phyloP scores from a whole-genome alignment of 1,284 basidiomycete genomes.

The Trametes pubescens region DNA sequence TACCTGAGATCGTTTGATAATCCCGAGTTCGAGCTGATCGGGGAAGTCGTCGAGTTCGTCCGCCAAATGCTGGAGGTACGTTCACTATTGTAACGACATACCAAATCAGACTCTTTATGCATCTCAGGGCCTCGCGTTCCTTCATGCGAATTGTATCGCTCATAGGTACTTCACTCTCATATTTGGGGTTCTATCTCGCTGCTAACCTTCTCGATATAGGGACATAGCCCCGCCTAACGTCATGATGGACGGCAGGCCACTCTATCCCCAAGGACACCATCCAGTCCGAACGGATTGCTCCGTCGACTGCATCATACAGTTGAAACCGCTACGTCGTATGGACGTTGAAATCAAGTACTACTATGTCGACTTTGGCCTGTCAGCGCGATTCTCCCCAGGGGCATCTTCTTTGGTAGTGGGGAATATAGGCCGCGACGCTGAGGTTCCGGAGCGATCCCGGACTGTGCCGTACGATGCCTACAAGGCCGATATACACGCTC shows the following conservation, averaged over 20 bases:
- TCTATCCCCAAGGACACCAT: slow-evolving; percentile 40
- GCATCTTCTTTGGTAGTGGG: slow-evolving; percentile 23
- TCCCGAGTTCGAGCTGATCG: slow-evolving; percentile 33
- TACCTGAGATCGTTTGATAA: slow-evolving; percentile 35
- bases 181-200: no score
- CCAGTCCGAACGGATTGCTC: slow-evolving; percentile 26
- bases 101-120: no score
- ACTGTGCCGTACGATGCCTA: slow-evolving; percentile 40
- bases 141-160: slow-evolving; percentile 38
- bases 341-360: slow-evolving; percentile 37
- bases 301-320: slow-evolving; percentile 23
- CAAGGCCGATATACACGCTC: slow-evolving; percentile 41
- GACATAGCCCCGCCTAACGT: not conserved
- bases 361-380: slow-evolving; percentile 43
- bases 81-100: no score
- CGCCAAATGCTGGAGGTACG: slow-evolving; percentile 40
- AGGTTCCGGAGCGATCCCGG: slow-evolving; percentile 41
- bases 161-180: no score
- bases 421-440: slow-evolving; percentile 32
- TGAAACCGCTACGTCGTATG: slow-evolving; percentile 18
- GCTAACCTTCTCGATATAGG: not conserved
- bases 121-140: slow-evolving; percentile 38
- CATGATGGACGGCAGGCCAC: slow-evolving; percentile 39
- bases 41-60: slow-evolving; percentile 39
- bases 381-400: slow-evolving; percentile 23